phyloP scores from a whole-genome alignment of 73 alveolate genomes.

The Uronychia setigera region DNA sequence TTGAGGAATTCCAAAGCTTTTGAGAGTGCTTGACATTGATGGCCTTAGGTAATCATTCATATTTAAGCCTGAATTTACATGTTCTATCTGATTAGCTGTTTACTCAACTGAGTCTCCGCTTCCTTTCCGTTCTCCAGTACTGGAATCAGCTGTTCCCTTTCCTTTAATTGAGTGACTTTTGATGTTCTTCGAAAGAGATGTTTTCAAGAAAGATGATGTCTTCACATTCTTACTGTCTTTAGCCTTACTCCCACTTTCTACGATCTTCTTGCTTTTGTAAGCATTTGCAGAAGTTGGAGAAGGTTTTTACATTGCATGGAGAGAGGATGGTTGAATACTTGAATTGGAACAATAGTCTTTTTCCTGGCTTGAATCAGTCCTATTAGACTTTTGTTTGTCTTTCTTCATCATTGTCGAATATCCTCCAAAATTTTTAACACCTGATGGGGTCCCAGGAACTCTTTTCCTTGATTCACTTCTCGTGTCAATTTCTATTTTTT shows the following conservation, averaged over 20 bases:
- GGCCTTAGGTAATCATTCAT: neutral
- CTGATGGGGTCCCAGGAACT: neutral
- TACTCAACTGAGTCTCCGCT: neutral
- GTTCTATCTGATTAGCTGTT: too few relatives aligned
- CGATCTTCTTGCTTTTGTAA: neutral
- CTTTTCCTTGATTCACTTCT: neutral
- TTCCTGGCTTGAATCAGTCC: neutral
- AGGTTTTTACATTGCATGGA: too few relatives aligned
- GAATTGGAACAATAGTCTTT: too few relatives aligned
- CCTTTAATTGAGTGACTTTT: neutral
- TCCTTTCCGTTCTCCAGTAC: too few relatives aligned
- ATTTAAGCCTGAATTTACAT: neutral
- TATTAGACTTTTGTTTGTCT: neutral
- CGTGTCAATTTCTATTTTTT: neutral
- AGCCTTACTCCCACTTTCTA: neutral
- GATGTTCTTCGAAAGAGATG: neutral
- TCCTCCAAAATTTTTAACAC: neutral
- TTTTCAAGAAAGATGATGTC: too few relatives aligned
- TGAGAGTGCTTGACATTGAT: neutral
- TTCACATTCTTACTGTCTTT: too few relatives aligned
- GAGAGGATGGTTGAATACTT: neutral
- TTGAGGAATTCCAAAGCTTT: neutral
- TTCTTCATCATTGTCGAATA: neutral
- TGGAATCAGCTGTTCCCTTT: neutral
- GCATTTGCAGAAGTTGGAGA: neutral